phyloP scores from a whole-genome alignment of 345 rosid species.

The Ailanthus altissimus region DNA sequence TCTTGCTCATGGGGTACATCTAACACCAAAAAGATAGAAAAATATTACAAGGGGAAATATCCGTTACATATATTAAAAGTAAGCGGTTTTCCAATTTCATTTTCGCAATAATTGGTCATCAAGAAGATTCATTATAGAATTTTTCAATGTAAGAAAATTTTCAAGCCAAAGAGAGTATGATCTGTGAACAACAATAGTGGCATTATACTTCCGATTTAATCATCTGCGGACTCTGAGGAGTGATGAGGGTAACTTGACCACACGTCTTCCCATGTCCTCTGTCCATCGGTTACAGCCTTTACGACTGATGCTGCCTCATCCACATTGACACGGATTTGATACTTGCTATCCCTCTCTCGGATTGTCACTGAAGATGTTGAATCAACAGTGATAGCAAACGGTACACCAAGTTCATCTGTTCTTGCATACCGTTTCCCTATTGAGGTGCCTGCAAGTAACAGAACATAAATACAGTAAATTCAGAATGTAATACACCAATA shows the following conservation, averaged over 20 bases:
- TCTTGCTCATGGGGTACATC: no score
- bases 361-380: constrained; percentile 69
- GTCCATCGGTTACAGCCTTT: constrained; percentile 69
- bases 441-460: constrained; percentile 62
- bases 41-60: no score
- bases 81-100: neutral
- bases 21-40: no score
- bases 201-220: constrained; percentile 17
- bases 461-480: neutral
- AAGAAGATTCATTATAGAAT: neutral
- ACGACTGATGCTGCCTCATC: constrained; percentile 68
- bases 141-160: neutral
- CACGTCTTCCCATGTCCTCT: constrained; percentile 66
- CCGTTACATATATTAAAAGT: neutral
- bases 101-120: neutral
- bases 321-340: constrained; percentile 73
- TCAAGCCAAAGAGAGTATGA: neutral
- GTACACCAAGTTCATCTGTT: constrained; percentile 93
- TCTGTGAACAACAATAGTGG: neutral
- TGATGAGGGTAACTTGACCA: constrained; percentile 79
- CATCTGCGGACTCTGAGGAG: constrained; percentile 57
- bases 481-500: no score
- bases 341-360: constrained; percentile 91
- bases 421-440: constrained; percentile 95
- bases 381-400: constrained; percentile 91